These are phyloP conservation scores for Thalassia testudinum DNA, from an alignment of 116 monocot genomes.

Conservation along the genomic window DNA sequence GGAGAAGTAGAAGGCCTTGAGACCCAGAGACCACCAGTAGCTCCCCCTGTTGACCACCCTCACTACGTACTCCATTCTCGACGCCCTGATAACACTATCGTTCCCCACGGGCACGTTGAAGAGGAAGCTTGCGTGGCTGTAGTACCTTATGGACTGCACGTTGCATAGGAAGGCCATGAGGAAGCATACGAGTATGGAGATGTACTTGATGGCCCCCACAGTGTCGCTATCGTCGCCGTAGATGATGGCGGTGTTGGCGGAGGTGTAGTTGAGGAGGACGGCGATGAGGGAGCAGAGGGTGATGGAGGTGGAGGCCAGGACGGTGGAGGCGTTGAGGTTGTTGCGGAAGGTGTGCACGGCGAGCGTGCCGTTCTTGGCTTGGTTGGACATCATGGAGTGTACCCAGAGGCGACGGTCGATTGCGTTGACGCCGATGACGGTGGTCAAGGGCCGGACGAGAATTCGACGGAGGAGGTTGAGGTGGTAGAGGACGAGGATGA, in stretches of 20 bases:
- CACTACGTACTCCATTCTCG: slow-evolving; percentile 38
- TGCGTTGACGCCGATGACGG: slow-evolving; percentile 61
- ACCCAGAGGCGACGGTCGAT: no score
- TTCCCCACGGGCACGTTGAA: slow-evolving; percentile 31
- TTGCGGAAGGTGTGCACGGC: slow-evolving; percentile 42
- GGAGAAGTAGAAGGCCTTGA: slow-evolving; percentile 40
- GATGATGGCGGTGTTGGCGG: slow-evolving; percentile 24
- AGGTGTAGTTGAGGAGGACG: slow-evolving; percentile 32
- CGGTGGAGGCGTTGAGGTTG: slow-evolving; percentile 39
- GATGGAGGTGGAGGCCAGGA: slow-evolving; percentile 51
- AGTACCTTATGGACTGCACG: slow-evolving; percentile 48
- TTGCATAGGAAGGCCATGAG: slow-evolving; percentile 50
- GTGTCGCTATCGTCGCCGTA: slow-evolving; percentile 41
- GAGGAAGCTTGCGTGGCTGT: slow-evolving; percentile 44
- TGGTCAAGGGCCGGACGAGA: slow-evolving; percentile 30
- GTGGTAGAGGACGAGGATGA: slow-evolving; percentile 52
- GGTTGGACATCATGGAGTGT: no score
- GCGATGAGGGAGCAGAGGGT: slow-evolving; percentile 68
- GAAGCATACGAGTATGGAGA: slow-evolving; percentile 53
- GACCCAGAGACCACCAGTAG: slow-evolving; percentile 36
- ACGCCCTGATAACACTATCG: no score
- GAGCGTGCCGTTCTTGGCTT: no score
- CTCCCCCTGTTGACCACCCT: slow-evolving; percentile 33
- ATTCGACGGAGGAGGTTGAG: slow-evolving; percentile 49
- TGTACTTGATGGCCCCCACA: slow-evolving; percentile 43